Evolutionary conservation across 768 basidiomycete species (phyloP), one percentile per base, ranked within the genome.

Genomic region (Suillus variegatus): DNA sequence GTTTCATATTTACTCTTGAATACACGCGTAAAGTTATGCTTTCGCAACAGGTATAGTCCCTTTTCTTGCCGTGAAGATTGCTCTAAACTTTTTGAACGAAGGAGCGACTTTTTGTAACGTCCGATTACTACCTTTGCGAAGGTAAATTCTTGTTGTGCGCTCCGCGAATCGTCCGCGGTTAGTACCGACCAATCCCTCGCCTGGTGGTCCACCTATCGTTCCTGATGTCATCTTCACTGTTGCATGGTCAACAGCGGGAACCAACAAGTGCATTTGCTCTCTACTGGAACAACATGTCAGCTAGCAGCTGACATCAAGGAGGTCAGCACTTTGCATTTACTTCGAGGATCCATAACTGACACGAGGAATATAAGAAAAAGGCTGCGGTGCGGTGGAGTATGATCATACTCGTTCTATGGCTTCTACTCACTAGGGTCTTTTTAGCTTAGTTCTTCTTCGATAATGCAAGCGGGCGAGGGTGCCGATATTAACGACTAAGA

Each of bases 121-220:
- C 58, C 82, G 85, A 38, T 78, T 84, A 35, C 70, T 87, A 47
- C 86, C 86, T 3, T 74, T 76, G 20, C 87, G 88, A 70, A 74
- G 77, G 10, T 79, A 85, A 61, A 73, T 89, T 16, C 75, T 89
- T 32, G 77, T 87, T 61, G 78, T 87, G 55, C 85, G 88, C 43
- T 76, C 78, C 4, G 66, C 82, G 57, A 72, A 70, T 46, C 69
- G 71, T 44, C 67, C 70, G 49, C 58, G 32, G 28, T 46, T 46
- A 6, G 20, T 49, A 6, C 67, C 69, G 4, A 40, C 3, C 32
- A 16, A n/a, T 20, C 62, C 67, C n/a, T 57, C 38, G 38, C 38
- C 55, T 35, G 67, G 66, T 2, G 65, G 62, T 25, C 74, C 71
- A 3, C 71, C 67, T 13, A 38, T 47, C n/a, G 51, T 60, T 12